Evolutionary conservation across 2,329 filamentous ascomycete genomes (phyloP).

Genomic region (Alternaria ethzedia): DNA sequence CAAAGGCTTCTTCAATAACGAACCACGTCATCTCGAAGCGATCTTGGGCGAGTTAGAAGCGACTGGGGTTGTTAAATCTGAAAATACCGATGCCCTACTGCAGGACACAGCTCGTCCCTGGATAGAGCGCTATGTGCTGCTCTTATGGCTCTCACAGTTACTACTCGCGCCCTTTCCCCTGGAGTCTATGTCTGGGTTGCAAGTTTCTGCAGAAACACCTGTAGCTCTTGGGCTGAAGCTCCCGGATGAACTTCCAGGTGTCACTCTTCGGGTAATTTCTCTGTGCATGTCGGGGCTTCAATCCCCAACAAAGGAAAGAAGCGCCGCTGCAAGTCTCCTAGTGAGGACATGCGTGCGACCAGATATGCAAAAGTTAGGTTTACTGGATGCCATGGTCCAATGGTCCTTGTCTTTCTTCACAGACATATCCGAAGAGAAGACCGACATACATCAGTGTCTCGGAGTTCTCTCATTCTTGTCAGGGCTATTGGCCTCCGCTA

Average conservation of each 20-base stretch:
- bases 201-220: slow-evolving; percentile 40
- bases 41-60: slow-evolving; percentile 77
- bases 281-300: slow-evolving; percentile 75
- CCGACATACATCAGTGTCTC: slow-evolving; percentile 75
- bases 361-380: slow-evolving; percentile 82
- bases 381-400: slow-evolving; percentile 70
- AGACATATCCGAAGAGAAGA: slow-evolving; percentile 48
- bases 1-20: slow-evolving; percentile 87
- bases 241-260: slow-evolving; percentile 68
- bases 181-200: slow-evolving; percentile 73
- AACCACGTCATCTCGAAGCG: slow-evolving; percentile 82
- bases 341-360: slow-evolving; percentile 81
- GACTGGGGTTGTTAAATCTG: slow-evolving; percentile 44
- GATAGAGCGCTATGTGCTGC: slow-evolving; percentile 86
- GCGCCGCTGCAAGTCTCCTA: slow-evolving; percentile 83
- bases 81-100: slow-evolving; percentile 19
- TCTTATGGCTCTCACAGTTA: slow-evolving; percentile 74
- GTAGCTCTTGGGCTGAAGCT: slow-evolving; percentile 57
- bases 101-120: slow-evolving; percentile 57
- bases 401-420: slow-evolving; percentile 73
- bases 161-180: slow-evolving; percentile 83
- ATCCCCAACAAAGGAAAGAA: slow-evolving; percentile 82
- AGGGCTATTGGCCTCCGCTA: slow-evolving; percentile 73
- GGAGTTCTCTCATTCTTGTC: slow-evolving; percentile 81
- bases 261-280: slow-evolving; percentile 73